Conservation (phyloP, 805 yeast species). For the Monosporozyma solicola region DNA sequence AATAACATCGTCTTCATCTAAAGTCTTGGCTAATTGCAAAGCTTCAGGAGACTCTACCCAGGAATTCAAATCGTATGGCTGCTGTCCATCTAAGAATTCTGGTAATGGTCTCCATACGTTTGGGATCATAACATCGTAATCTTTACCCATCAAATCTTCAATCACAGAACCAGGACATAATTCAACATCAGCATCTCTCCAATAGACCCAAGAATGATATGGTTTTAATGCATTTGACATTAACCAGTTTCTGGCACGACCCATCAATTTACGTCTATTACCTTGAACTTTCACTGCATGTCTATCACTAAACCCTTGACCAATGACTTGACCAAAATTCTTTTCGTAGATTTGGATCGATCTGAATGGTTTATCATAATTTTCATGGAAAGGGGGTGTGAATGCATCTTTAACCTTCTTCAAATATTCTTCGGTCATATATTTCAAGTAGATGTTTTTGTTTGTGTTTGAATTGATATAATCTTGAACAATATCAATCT, state of each 20-base stretch:
- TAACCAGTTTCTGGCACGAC: slow-evolving; percentile 79
- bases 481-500: slow-evolving; percentile 30
- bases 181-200: slow-evolving; percentile 85
- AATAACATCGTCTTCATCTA: slow-evolving; percentile 75
- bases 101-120: slow-evolving; percentile 98
- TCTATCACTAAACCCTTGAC: slow-evolving; percentile 76
- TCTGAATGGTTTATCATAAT: slow-evolving; percentile 62
- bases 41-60: slow-evolving; percentile 90
- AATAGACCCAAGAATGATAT: slow-evolving; percentile 83
- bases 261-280: slow-evolving; percentile 75
- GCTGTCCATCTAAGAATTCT: slow-evolving; percentile 68
- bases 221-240: slow-evolving; percentile 67
- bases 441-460: slow-evolving; percentile 53
- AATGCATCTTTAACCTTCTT: slow-evolving; percentile 50
- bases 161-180: slow-evolving; percentile 71
- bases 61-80: slow-evolving; percentile 91
- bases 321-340: slow-evolving; percentile 77
- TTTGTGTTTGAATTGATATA: slow-evolving; percentile 40
- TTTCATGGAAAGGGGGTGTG: slow-evolving; percentile 54
- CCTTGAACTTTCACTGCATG: slow-evolving; percentile 85
- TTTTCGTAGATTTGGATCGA: slow-evolving; percentile 71
- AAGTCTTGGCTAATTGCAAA: slow-evolving; percentile 48
- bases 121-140: slow-evolving; percentile 67
- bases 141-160: slow-evolving; percentile 60
- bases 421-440: slow-evolving; percentile 60